These are phyloP conservation scores for Solanum medicagineum DNA, from an alignment of 257 asterid species.

Conservation along the genomic window DNA sequence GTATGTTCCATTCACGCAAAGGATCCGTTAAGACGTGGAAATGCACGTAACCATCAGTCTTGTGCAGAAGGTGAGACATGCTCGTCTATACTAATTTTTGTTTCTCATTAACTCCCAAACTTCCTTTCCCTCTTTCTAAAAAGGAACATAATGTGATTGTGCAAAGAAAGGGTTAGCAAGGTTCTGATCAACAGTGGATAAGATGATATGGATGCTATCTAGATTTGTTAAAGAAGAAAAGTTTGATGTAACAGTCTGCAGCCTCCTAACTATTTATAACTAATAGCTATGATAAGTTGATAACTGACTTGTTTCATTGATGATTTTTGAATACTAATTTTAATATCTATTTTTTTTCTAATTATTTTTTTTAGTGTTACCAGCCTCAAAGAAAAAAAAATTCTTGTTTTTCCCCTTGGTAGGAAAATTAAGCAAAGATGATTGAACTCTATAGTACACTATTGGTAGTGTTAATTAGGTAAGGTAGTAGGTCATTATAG, in stretches of 20 bases:
- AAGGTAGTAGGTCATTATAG: background rate
- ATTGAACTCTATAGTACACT: background rate
- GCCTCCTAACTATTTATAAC: background rate
- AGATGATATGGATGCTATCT: background rate
- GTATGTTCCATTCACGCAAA: constrained; percentile 28
- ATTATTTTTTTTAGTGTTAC: no score
- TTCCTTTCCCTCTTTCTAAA: background rate
- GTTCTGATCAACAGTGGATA: background rate
- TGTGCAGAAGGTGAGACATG: constrained; percentile 28
- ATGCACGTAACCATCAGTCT: constrained; percentile 23
- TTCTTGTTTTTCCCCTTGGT: background rate
- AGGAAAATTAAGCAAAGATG: background rate
- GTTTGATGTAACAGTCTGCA: background rate
- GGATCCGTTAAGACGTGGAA: constrained; percentile 31
- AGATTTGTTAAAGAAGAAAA: background rate
- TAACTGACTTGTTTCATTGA: background rate
- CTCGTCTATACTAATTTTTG: constrained; percentile 7
- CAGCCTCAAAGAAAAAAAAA: no score
- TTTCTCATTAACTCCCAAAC: background rate
- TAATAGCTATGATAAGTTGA: background rate
- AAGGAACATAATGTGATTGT: background rate
- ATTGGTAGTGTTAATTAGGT: background rate
- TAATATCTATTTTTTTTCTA: background rate
- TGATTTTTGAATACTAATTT: background rate
- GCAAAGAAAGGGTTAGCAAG: background rate